A percentile compares a stretch with the other conserved stretches of the same genome.
Evolutionary conservation across 1,284 basidiomycete genomes (phyloP).

Genomic region (Phellopilus nigrolimitatus): DNA sequence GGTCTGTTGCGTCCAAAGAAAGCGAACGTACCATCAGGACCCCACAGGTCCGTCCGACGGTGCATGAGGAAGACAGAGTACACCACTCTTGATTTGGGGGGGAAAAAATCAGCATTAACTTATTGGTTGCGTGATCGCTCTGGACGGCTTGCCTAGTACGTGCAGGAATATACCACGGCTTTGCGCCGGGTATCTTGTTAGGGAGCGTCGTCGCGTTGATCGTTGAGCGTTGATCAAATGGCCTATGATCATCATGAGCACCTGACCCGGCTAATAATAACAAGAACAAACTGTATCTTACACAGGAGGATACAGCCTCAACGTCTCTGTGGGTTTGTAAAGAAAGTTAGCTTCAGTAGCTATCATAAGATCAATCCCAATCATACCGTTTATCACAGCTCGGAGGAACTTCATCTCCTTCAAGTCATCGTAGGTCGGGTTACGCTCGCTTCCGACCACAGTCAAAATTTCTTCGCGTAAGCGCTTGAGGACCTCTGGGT

Average conservation of each 20-base stretch:
- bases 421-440: conserved; percentile 36
- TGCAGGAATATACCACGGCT: conserved; percentile 50
- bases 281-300: conserved; percentile 28
- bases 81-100: background rate
- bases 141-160: conserved; percentile 38
- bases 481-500: conserved; percentile 32
- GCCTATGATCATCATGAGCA: conserved; percentile 33
- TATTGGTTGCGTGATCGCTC: background rate
- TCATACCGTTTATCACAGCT: conserved; percentile 36
- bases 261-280: no score
- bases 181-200: conserved; percentile 38
- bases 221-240: conserved; percentile 43
- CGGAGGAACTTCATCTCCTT: conserved; percentile 39
- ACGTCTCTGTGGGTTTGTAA: conserved; percentile 38
- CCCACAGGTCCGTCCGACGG: conserved; percentile 59
- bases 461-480: conserved; percentile 37
- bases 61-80: conserved; percentile 63
- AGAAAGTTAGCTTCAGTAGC: background rate
- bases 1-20: background rate
- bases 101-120: conserved; percentile 3
- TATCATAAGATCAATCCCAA: background rate
- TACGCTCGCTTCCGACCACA: conserved; percentile 28
- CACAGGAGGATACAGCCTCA: conserved; percentile 59
- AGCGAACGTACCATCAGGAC: conserved; percentile 45
- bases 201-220: conserved; percentile 41